Percentiles rank a stretch among this genome's conserved stretches.
These are phyloP conservation scores for Cyclanthera cordifolia DNA, from an alignment of 306 rosid species.

Conservation along the genomic window DNA sequence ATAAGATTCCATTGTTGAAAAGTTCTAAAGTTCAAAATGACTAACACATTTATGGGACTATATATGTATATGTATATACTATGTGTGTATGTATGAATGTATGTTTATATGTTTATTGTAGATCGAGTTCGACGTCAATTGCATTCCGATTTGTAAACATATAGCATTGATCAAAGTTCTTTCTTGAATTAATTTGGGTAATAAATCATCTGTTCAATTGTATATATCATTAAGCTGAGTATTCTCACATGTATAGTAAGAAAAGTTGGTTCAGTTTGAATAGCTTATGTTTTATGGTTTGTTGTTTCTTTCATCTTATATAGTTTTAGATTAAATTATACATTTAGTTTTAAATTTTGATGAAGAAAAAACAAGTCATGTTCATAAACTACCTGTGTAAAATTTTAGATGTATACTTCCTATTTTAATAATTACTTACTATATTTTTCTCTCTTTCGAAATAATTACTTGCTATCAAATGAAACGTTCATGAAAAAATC, in stretches of 20 bases:
- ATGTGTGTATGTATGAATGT: neutral
- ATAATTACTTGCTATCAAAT: too few relatives aligned
- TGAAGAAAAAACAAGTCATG: too few relatives aligned
- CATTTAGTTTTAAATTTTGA: too few relatives aligned
- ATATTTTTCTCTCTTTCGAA: too few relatives aligned
- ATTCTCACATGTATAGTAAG: neutral
- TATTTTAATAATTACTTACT: too few relatives aligned
- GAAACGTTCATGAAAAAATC: too few relatives aligned
- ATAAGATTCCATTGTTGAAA: conserved; percentile 3
- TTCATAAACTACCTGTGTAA: too few relatives aligned
- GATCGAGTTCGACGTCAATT: neutral
- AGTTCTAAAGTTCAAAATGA: neutral
- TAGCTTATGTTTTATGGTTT: neutral
- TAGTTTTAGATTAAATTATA: too few relatives aligned
- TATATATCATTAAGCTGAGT: neutral
- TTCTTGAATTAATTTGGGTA: neutral
- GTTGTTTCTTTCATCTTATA: neutral
- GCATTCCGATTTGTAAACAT: neutral
- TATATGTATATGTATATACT: too few relatives aligned
- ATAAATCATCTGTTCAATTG: neutral
- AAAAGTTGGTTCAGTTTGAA: neutral
- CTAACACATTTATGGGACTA: neutral
- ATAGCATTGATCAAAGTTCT: neutral
- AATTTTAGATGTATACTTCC: too few relatives aligned
- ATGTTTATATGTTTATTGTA: neutral